Base-by-base conservation (phyloP, 139 green algal genomes). In the Gonium pectorale region DNA sequence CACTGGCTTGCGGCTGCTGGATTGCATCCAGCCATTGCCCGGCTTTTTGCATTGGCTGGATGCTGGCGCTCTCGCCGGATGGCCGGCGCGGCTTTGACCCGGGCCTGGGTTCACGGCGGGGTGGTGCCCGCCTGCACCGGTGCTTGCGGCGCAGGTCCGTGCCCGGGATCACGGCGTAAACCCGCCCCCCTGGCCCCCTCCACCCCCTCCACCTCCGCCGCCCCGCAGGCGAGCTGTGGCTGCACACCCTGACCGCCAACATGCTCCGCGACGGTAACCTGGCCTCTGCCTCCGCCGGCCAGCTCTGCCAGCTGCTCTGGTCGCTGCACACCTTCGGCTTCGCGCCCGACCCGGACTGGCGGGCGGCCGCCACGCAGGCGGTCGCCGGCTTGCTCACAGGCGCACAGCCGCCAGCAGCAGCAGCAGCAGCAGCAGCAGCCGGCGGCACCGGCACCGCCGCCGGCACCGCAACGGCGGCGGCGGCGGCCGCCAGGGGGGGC, bases 211-310 rank as follows among this genome's bases (percentile, higher is more conserved):
- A 29, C 21, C 11, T n/a, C 72, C 33, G 33, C 35, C 24, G 3
- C 5, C 29, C 75, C 43, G 1, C 75, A 82, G 75, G 75, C 40
- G 75, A 82, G 11, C 75, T 82, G 41, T 82, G 75, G 75, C 59
- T 82, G 17, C 60, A 82, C 75, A 63, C 59, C n/a, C 75, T 82
- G 22, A 40, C 75, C 7, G 4, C 33, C 27, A 59, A 71, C 27
- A 40, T 82, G 31, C 24, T 21, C 15, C 75, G 75, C 0, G 75
- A 60, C 2, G 40, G 40, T 27, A 31, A 35, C 9, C 75, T 82
- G 56, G 29, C 27, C 2, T 11, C 59, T 17, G 75, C 75, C 27
- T 40, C 54, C 56, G 24, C 56, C 26, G 54, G 73, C 35, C 38
- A 69, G 29, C 37, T 59, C 11, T 43, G 38, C 54, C 73, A 81